phyloP scores from a whole-genome alignment of 306 rosid species.

The Cicer chorassanicum region DNA sequence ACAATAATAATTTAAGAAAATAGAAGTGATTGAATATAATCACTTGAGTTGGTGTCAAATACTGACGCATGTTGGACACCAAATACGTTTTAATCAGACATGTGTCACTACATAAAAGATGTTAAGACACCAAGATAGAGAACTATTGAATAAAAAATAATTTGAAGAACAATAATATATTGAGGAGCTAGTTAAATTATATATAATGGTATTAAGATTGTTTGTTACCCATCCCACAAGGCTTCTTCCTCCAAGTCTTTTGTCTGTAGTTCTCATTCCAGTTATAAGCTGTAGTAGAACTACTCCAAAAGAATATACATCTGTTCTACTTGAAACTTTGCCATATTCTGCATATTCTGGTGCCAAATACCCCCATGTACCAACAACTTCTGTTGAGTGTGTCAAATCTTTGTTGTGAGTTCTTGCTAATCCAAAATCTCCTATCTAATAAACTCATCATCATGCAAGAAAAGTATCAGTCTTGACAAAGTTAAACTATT shows the following conservation, averaged over 20 bases:
- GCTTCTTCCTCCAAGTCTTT: constrained; percentile 75
- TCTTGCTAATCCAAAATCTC: constrained; percentile 92
- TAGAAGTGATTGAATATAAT: neutral
- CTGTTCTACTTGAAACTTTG: constrained; percentile 79
- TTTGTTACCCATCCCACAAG: constrained; percentile 90
- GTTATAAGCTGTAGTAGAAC: constrained; percentile 81
- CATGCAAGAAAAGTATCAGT: constrained; percentile 41
- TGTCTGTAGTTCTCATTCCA: constrained; percentile 73
- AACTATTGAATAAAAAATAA: neutral
- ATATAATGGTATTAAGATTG: constrained; percentile 38
- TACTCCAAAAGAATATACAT: constrained; percentile 90
- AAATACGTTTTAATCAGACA: neutral
- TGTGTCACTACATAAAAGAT: neutral
- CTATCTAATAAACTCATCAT: constrained; percentile 57
- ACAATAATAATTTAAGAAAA: no score
- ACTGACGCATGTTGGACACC: neutral
- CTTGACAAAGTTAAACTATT: constrained; percentile 11
- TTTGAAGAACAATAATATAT: neutral
- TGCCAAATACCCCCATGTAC: constrained; percentile 86
- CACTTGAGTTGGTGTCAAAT: neutral
- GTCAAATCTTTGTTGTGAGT: constrained; percentile 57
- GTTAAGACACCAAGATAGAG: no score
- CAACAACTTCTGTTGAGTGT: constrained; percentile 71
- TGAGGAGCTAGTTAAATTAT: constrained; percentile 6
- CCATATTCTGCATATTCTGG: constrained; percentile 93